Base-by-base conservation (phyloP, 768 basidiomycete genomes). In the Russula brevipes region DNA sequence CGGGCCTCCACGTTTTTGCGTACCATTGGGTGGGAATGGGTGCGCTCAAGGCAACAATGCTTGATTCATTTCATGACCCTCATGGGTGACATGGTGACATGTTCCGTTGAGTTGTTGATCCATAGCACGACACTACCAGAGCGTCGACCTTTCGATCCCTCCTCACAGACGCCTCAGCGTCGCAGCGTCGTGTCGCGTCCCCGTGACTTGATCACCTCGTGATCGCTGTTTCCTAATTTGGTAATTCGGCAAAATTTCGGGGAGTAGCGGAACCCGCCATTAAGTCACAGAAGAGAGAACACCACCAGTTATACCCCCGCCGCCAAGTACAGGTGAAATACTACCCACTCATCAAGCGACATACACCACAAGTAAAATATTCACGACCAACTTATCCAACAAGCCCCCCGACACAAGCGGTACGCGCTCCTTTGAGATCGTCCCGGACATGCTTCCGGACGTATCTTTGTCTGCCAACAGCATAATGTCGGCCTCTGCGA, bases 311-410 rank as follows among this genome's bases (percentile, higher is more conserved):
- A 54, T 41, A 55, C n/a, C 58, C n/a, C 9, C 8, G 5, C 7
- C 14, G 1, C 30, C 19, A 45, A 44, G 35, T 64, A 59, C 53
- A 64, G 17, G 11, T 24, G 46, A 30, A 33, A 50, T 24, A 24
- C 24, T 24, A 24, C 24, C 31, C 33, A 51, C n/a, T 9, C 33
- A 42, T 80, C 75, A 87, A 52, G 85, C 84, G 66, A 91, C 82
- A 65, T 78, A 91, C 4, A 85, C 82, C 30, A 91, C 86, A 51
- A 91, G 68, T 56, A 91, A 72, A n/a, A 84, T 81, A 72, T 91
- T 91, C 24, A 91, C 87, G 5, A 89, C 79, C 60, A 91, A 72
- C 73, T 85, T 90, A 71, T 88, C 84, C 70, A 91, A 70, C 71
- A 85, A 81, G 2, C 86, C 86, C 14, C 78, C 77, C 4, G 84